Conservation (phyloP, 495 filamentous ascomycete genomes). For the Geopyxis carbonaria region DNA sequence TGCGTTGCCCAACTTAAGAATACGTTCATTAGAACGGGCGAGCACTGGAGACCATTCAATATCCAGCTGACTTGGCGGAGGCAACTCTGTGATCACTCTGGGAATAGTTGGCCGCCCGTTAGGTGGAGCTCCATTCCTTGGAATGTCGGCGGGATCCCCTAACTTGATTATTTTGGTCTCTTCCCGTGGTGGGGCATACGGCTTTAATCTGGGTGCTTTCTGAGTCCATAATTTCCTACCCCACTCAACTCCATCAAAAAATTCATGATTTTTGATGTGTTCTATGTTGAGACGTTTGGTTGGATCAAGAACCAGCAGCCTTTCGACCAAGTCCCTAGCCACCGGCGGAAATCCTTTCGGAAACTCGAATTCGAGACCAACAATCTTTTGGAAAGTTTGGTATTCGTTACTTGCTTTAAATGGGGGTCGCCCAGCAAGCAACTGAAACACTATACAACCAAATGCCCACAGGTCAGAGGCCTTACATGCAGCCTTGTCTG, state of each 20-base stretch:
- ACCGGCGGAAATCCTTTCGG: slow-evolving; percentile 75
- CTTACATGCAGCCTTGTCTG: slow-evolving; percentile 92
- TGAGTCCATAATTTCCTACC: slow-evolving; percentile 75
- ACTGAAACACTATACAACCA: slow-evolving; percentile 97
- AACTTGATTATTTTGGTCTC: slow-evolving; percentile 65
- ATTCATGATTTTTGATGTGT: slow-evolving; percentile 92
- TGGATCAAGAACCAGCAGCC: slow-evolving; percentile 81
- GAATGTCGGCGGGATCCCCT: slow-evolving; percentile 30
- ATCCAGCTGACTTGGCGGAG: slow-evolving; percentile 88
- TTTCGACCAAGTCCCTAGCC: slow-evolving; percentile 80
- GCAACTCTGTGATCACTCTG: slow-evolving; percentile 83
- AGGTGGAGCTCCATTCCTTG: slow-evolving; percentile 11
- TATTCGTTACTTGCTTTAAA: slow-evolving; percentile 99
- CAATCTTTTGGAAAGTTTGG: slow-evolving; percentile 95
- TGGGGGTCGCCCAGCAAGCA: slow-evolving; percentile 79
- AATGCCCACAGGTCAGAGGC: slow-evolving; percentile 98
- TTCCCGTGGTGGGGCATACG: slow-evolving; percentile 62
- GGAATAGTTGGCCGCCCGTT: slow-evolving; percentile 31
- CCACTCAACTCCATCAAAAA: slow-evolving; percentile 83
- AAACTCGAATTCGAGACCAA: slow-evolving; percentile 83
- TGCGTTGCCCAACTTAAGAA: slow-evolving; percentile 82
- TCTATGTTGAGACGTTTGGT: slow-evolving; percentile 76
- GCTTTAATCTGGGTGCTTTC: slow-evolving; percentile 76
- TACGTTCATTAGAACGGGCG: slow-evolving; percentile 77
- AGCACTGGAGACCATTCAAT: slow-evolving; percentile 98